Evolutionary conservation across 163 green algal genomes (phyloP).

Genomic region (Coccomyxa subellipsoidea): DNA sequence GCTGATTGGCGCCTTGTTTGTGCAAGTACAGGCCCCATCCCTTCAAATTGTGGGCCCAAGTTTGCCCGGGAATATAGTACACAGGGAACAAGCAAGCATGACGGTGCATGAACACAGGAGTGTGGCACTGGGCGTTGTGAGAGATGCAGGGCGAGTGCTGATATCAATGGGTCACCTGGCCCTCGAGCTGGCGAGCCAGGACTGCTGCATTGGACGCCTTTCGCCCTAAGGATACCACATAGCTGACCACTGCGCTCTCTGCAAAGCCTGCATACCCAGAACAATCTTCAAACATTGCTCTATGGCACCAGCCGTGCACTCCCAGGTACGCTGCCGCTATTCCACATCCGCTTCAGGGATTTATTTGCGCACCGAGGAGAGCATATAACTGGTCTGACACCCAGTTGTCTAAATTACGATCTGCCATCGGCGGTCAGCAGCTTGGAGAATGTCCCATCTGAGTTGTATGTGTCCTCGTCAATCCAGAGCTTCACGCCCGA

Average conservation of each 20-base stretch:
- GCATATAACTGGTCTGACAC: constrained; percentile 48
- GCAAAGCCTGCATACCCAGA: constrained; percentile 37
- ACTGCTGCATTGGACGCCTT: constrained; percentile 16
- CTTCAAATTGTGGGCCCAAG: background rate
- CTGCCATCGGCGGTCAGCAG: background rate
- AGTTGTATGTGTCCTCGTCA: too few relatives aligned
- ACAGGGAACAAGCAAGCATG: background rate
- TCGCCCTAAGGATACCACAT: constrained; percentile 41
- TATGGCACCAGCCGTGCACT: too few relatives aligned
- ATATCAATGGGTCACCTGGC: constrained; percentile 21
- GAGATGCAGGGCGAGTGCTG: background rate
- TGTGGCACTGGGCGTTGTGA: background rate
- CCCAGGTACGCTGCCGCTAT: too few relatives aligned
- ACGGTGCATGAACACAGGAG: background rate
- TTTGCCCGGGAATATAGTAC: background rate
- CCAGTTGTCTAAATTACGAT: constrained; percentile 37
- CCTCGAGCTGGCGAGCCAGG: constrained; percentile 34
- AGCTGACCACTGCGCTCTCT: constrained; percentile 44
- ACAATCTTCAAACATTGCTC: too few relatives aligned
- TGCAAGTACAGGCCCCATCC: background rate
- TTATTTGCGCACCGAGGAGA: constrained; percentile 38
- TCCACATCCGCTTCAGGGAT: too few relatives aligned
- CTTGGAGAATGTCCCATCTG: background rate
- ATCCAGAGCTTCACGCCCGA: too few relatives aligned
- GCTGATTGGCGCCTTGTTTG: background rate